phyloP scores from a whole-genome alignment of 331 rosid species.

The Erythrophleum ivorense region DNA sequence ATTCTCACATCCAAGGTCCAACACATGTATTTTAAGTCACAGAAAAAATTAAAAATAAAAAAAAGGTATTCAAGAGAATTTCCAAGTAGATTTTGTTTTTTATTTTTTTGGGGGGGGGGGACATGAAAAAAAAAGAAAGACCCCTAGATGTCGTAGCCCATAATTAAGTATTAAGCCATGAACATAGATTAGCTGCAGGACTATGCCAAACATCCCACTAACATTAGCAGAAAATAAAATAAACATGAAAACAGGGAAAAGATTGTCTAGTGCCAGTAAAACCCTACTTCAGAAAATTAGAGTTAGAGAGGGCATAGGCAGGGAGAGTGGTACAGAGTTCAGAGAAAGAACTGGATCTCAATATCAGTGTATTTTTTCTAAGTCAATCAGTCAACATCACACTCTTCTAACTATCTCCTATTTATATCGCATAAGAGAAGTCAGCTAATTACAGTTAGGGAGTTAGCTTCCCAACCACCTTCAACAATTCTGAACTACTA shows the following conservation, averaged over 20 bases:
- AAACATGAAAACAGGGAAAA: not conserved
- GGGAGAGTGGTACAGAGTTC: not conserved
- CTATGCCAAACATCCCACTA: not conserved
- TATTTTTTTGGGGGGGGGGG: too few species aligned
- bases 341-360: too few species aligned
- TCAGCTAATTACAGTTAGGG: too few species aligned
- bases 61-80: too few species aligned
- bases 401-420: too few species aligned
- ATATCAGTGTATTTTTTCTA: too few species aligned
- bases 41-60: not conserved
- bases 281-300: not conserved
- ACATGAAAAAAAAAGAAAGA: not conserved
- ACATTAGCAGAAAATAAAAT: not conserved
- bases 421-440: too few species aligned
- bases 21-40: not conserved
- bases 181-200: not conserved
- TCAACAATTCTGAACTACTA: too few species aligned
- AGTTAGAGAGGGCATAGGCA: not conserved
- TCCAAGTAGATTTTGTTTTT: too few species aligned
- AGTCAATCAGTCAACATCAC: too few species aligned
- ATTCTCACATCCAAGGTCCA: not conserved
- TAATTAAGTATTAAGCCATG: too few species aligned
- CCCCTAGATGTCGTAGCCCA: not conserved
- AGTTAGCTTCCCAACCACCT: too few species aligned
- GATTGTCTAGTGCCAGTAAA: not conserved